These are phyloP conservation scores for Stylosanthes scabra DNA, from an alignment of 331 rosid species.

Conservation along the genomic window DNA sequence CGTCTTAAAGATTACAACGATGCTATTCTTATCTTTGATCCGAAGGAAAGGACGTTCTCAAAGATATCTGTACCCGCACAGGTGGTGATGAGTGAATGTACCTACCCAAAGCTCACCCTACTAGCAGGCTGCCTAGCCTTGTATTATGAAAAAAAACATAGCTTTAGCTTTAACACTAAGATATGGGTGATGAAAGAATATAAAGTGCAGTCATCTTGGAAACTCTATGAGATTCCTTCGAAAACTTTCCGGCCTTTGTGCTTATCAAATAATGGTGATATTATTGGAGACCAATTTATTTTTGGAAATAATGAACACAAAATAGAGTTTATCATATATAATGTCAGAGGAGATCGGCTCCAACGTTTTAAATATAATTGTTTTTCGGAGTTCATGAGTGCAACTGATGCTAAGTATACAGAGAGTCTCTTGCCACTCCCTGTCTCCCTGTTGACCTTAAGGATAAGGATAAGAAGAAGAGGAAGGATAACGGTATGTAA, in stretches of 20 bases:
- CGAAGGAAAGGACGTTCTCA: neutral
- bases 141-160: neutral
- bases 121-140: neutral
- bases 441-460: neutral
- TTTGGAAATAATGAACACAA: too few relatives aligned
- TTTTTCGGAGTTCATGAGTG: too few relatives aligned
- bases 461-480: neutral
- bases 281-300: neutral
- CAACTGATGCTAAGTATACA: too few relatives aligned
- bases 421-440: neutral
- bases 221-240: neutral
- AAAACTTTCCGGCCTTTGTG: neutral
- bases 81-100: neutral
- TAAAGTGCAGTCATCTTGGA: neutral
- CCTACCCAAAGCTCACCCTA: neutral
- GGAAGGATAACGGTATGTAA: neutral
- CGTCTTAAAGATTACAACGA: neutral
- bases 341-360: too few relatives aligned
- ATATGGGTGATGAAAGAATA: constrained; percentile 4
- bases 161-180: neutral
- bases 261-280: neutral
- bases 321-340: too few relatives aligned
- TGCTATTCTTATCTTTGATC: neutral
- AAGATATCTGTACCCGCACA: neutral
- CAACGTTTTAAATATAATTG: too few relatives aligned